A percentile compares a stretch with the other conserved stretches of the same genome.
Conservation (phyloP, 306 rosid genomes). For the Leucaena leucocephala region DNA sequence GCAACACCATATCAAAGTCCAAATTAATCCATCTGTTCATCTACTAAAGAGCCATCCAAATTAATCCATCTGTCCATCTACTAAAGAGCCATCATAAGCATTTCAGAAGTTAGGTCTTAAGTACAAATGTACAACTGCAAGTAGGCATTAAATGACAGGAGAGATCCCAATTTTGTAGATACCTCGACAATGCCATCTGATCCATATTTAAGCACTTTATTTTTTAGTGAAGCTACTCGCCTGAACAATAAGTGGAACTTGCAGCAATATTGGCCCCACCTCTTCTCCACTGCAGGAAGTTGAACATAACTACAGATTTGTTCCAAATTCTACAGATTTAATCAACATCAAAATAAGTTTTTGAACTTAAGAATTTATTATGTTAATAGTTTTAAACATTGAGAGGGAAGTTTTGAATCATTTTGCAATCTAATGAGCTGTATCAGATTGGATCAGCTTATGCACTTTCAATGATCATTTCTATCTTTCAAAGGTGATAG, state of each 20-base stretch:
- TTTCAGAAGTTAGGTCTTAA: no score
- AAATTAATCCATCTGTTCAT: not conserved
- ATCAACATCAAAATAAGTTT: not conserved
- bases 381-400: not conserved
- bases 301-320: slow-evolving; percentile 19
- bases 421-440: not conserved
- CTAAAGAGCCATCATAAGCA: slow-evolving; percentile 1
- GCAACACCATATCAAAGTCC: not conserved
- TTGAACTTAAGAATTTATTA: not conserved
- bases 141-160: not conserved
- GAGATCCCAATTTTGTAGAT: slow-evolving; percentile 20
- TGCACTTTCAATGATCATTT: not conserved
- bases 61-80: no score
- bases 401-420: not conserved
- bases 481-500: not conserved
- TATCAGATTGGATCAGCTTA: not conserved
- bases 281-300: slow-evolving; percentile 71
- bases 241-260: slow-evolving; percentile 47
- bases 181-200: slow-evolving; percentile 57
- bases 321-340: slow-evolving; percentile 19
- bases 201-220: slow-evolving; percentile 38
- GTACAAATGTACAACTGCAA: not conserved
- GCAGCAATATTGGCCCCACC: slow-evolving; percentile 63
- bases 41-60: not conserved
- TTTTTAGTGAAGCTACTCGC: slow-evolving; percentile 42